A percentile compares a stretch with the other conserved stretches of the same genome.
phyloP scores from a whole-genome alignment of 2,329 filamentous ascomycete genomes.

The Septoria petroselini region DNA sequence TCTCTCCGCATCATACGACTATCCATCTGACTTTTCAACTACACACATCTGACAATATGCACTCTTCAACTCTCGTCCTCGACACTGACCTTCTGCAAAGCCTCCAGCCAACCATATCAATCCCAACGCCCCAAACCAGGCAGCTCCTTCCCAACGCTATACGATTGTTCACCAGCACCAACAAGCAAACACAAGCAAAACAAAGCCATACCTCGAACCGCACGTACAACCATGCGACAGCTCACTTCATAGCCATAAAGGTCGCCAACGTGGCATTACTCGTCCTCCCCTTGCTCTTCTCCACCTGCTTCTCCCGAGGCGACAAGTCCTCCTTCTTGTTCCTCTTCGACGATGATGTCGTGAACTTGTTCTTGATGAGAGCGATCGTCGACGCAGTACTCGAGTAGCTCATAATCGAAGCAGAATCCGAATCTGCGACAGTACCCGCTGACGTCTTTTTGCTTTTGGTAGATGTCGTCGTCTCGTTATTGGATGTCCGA shows the following conservation, averaged over 20 bases:
- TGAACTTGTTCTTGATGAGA: conserved; percentile 22
- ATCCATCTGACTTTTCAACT: no score
- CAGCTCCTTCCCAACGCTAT: no score
- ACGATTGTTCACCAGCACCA: no score
- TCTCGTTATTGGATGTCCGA: not conserved
- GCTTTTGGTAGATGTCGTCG: conserved; percentile 1
- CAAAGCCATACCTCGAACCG: no score
- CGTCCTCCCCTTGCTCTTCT: conserved; percentile 9
- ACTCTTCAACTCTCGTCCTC: no score
- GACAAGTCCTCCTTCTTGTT: conserved; percentile 1
- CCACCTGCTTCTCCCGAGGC: conserved; percentile 17
- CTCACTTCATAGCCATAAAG: conserved; percentile 13
- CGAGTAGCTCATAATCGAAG: conserved; percentile 13
- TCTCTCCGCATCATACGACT: no score
- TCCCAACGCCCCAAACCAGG: no score
- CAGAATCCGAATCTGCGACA: not conserved
- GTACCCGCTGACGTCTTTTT: not conserved
- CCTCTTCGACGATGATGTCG: not conserved
- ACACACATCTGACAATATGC: no score
- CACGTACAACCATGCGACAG: no score
- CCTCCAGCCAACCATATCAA: no score
- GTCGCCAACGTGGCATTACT: conserved; percentile 15
- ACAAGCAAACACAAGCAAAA: not conserved
- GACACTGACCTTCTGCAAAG: no score
- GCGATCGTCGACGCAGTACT: conserved; percentile 14